Base-by-base conservation (phyloP, 371 early-diverging fungal genomes). In the Mortierella sp. region DNA sequence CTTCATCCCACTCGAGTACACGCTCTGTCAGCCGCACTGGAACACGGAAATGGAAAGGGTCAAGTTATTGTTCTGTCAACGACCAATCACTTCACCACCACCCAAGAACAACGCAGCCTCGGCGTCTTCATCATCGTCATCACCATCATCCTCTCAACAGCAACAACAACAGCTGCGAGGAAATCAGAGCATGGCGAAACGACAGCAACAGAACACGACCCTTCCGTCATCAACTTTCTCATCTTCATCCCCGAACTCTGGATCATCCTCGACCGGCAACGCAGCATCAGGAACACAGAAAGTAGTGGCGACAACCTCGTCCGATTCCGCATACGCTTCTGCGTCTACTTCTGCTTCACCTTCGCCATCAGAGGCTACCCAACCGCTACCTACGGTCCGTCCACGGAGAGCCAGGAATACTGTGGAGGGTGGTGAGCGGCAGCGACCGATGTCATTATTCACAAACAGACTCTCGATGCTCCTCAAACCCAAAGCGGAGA, bases 21-120 rank as follows among this genome's bases (percentile, higher is more conserved):
- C 85, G 6, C 79, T 94, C 28, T 94, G 95, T 66, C 70, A 83
- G n/a, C 87, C 90, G 8, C 95, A 94, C 69, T 94, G 93, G 92
- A 81, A 80, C 34, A 84, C 84, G 14, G 93, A 94, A 52, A 61
- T 81, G 30, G 92, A 93, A 53, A 82, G 95, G 0, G 60, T 88
- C 28, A 65, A 76, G 34, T 50, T 79, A 21, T 28, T 90, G 51
- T 90, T 90, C 60, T 79, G 85, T 52, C 79, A 80, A 24, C 72
- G 79, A 19, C 89, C 90, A 9, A 62, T 68, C 8, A 84, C 87
- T 2, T 69, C 78, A 17, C 82, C 83, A 17, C 67, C 67, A 8
- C 61, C 48, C 30, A 61, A 57, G n/a, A n/a, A n/a, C n/a, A n/a
- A n/a, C n/a, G n/a, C n/a, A n/a, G n/a, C n/a, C n/a, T n/a, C n/a